Conservation (phyloP, 2,329 filamentous ascomycete genomes). For the Thermoascus crustaceus region DNA sequence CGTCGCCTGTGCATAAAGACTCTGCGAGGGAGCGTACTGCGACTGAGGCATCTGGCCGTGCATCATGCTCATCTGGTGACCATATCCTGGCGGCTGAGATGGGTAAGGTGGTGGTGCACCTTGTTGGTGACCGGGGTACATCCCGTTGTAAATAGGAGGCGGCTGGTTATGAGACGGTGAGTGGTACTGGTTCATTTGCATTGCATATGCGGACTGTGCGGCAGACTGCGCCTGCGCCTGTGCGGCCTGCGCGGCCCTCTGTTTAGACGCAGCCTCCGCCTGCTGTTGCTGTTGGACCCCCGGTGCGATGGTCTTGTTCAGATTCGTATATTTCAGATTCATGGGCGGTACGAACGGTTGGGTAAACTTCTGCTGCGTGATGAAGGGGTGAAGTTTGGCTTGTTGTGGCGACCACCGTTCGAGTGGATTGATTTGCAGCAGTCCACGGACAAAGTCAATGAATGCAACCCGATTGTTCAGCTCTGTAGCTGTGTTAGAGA, state of each 20-base stretch:
- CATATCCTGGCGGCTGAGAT: conserved; percentile 61
- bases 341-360: conserved; percentile 94
- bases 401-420: conserved; percentile 98
- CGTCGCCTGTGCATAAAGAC: conserved; percentile 64
- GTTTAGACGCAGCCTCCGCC: conserved; percentile 87
- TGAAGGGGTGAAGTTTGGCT: conserved; percentile 94
- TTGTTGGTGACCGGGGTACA: conserved; percentile 62
- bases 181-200: conserved; percentile 51
- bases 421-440: conserved; percentile 89
- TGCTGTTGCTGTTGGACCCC: conserved; percentile 94
- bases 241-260: conserved; percentile 57
- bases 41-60: conserved; percentile 56
- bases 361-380: conserved; percentile 95
- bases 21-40: conserved; percentile 65
- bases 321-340: conserved; percentile 82
- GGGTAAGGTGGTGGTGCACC: conserved; percentile 73
- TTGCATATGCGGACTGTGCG: conserved; percentile 59
- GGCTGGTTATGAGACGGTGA: conserved; percentile 40
- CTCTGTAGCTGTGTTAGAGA: conserved; percentile 51
- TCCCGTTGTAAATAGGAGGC: conserved; percentile 68
- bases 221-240: conserved; percentile 57
- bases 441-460: conserved; percentile 91
- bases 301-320: conserved; percentile 80
- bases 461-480: conserved; percentile 97
- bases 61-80: conserved; percentile 63